Evolutionary conservation across 208 protist genomes (phyloP).

Genomic region (Entamoeba histolytica): DNA sequence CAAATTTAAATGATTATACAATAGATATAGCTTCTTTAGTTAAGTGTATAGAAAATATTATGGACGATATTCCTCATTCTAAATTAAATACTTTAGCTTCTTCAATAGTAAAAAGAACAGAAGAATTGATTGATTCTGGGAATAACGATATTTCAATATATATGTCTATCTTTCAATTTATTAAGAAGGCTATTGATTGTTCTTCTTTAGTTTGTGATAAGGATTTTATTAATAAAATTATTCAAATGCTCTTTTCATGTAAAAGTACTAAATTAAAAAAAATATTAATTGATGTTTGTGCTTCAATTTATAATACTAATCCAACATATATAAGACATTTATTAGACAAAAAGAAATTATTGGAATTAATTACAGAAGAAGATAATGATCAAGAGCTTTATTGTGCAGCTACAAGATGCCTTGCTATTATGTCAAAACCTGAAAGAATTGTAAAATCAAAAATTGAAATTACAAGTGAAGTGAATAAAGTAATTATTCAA

Average conservation of each 20-base stretch:
- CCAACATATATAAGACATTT: neutral
- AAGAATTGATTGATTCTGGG: neutral
- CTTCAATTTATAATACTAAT: neutral
- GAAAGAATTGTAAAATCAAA: neutral
- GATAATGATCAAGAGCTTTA: neutral
- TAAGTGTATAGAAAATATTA: neutral
- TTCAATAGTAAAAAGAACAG: neutral
- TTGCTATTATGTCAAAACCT: neutral
- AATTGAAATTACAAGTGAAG: too few species aligned
- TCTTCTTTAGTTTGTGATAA: neutral
- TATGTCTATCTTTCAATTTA: neutral
- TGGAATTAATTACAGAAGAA: neutral
- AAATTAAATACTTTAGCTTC: neutral
- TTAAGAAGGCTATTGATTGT: neutral
- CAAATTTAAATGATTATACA: too few species aligned
- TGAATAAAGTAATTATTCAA: too few species aligned
- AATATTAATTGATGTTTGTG: neutral
- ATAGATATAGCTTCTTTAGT: neutral
- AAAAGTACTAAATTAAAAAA: neutral
- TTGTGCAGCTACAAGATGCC: neutral
- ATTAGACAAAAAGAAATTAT: neutral
- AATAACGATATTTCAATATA: neutral
- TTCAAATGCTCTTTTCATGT: neutral
- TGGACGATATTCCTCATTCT: neutral
- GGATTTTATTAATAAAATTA: neutral